These are phyloP conservation scores for Pseudozyma flocculosa DNA, from an alignment of 1,284 basidiomycete species.

Conservation along the genomic window DNA sequence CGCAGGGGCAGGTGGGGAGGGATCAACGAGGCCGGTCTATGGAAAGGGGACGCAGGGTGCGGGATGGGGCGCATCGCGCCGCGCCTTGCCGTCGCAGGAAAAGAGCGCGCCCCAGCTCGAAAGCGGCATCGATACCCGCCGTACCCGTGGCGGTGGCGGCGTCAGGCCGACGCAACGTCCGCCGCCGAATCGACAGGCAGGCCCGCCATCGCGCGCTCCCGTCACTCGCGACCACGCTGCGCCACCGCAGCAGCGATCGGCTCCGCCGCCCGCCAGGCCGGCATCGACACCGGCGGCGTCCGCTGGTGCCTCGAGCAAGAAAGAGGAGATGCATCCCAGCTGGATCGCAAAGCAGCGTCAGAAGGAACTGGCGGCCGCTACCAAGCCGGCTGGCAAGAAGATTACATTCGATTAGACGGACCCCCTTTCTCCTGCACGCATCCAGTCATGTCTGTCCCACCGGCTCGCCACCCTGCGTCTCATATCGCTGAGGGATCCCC, in stretches of 20 bases:
- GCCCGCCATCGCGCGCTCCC: too few relatives aligned
- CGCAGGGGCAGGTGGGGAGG: not conserved
- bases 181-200: not conserved
- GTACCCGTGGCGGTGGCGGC: not conserved
- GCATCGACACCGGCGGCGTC: too few relatives aligned
- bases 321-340: slow-evolving; percentile 42
- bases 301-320: not conserved
- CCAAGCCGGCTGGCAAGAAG: slow-evolving; percentile 43
- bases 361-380: slow-evolving; percentile 40
- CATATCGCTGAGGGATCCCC: too few relatives aligned
- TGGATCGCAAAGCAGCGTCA: slow-evolving; percentile 54
- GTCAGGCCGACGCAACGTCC: not conserved
- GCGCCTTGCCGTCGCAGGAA: slow-evolving; percentile 1
- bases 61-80: slow-evolving; percentile 2
- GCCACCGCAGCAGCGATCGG: too few relatives aligned
- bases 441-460: too few relatives aligned
- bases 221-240: too few relatives aligned
- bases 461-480: too few relatives aligned
- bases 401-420: slow-evolving; percentile 38
- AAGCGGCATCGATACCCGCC: not conserved
- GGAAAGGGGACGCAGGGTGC: not conserved
- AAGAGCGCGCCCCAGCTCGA: not conserved
- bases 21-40: not conserved
- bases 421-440: not conserved
- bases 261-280: too few relatives aligned